Percentiles rank a stretch among this genome's conserved stretches.
phyloP scores from a whole-genome alignment of 495 filamentous ascomycete genomes.

The Terfezia boudieri region DNA sequence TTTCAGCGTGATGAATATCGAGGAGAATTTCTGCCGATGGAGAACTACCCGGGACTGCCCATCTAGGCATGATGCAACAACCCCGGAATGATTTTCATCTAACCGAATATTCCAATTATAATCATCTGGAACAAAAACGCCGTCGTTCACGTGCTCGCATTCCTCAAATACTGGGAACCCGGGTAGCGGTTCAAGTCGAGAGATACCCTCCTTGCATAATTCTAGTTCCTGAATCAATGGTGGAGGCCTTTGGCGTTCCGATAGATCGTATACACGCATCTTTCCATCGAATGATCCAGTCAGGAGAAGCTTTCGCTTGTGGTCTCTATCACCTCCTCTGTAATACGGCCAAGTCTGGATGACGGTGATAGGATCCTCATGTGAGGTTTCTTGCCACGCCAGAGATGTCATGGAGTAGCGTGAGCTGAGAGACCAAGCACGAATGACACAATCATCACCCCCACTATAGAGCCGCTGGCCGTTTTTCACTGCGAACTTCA shows the following conservation, averaged over 20 bases:
- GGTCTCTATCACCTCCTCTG: not conserved
- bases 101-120: not conserved
- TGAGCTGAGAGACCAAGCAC: not conserved
- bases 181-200: not conserved
- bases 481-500: not conserved
- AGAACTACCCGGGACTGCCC: not conserved
- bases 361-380: not conserved
- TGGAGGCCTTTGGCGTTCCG: not conserved
- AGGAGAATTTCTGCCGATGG: not conserved
- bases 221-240: not conserved
- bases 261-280: not conserved
- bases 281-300: not conserved
- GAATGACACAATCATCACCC: not conserved
- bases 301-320: not conserved
- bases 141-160: not conserved
- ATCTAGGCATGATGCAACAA: not conserved
- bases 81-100: not conserved
- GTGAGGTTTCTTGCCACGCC: not conserved
- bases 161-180: not conserved
- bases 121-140: not conserved
- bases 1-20: not conserved
- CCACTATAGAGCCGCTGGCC: not conserved
- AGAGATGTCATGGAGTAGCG: not conserved
- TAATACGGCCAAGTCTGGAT: not conserved
- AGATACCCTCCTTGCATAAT: not conserved